These are phyloP conservation scores for Imleria badia DNA, from an alignment of 768 basidiomycete genomes.

Conservation along the genomic window DNA sequence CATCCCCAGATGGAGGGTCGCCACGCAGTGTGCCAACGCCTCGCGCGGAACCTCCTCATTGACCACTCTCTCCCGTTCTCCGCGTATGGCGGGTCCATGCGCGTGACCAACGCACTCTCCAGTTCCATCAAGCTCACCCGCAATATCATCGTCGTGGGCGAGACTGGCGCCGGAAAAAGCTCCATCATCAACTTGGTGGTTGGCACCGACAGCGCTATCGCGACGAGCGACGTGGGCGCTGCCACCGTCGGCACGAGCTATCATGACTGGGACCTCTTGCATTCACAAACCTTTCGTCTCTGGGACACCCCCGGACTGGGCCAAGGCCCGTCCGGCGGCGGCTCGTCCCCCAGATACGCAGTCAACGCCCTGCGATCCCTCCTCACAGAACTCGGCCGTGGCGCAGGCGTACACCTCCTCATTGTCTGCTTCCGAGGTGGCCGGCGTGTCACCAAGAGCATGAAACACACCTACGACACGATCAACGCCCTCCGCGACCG, in stretches of 20 bases:
- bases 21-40: conserved; percentile 12
- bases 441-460: conserved; percentile 17
- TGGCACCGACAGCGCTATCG: conserved; percentile 16
- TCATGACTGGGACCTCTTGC: conserved; percentile 22
- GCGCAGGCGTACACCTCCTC: conserved; percentile 20
- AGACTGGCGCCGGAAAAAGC: conserved; percentile 32
- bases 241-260: conserved; percentile 22
- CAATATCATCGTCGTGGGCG: conserved; percentile 42
- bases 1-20: conserved; percentile 20
- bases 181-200: conserved; percentile 20
- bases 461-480: conserved; percentile 22
- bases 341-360: conserved; percentile 9
- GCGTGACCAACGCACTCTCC: conserved; percentile 1
- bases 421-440: conserved; percentile 20
- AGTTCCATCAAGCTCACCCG: conserved; percentile 19
- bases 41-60: conserved; percentile 23
- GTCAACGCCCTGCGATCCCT: conserved; percentile 22
- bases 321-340: conserved; percentile 12
- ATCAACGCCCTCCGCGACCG: conserved; percentile 18
- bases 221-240: conserved; percentile 16
- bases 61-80: conserved; percentile 18
- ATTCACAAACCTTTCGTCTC: conserved; percentile 25
- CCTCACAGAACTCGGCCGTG: conserved; percentile 19
- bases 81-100: not conserved
- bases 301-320: conserved; percentile 27